phyloP scores from a whole-genome alignment of 2,329 filamentous ascomycete species.

The Ophiostoma tasmaniense region DNA sequence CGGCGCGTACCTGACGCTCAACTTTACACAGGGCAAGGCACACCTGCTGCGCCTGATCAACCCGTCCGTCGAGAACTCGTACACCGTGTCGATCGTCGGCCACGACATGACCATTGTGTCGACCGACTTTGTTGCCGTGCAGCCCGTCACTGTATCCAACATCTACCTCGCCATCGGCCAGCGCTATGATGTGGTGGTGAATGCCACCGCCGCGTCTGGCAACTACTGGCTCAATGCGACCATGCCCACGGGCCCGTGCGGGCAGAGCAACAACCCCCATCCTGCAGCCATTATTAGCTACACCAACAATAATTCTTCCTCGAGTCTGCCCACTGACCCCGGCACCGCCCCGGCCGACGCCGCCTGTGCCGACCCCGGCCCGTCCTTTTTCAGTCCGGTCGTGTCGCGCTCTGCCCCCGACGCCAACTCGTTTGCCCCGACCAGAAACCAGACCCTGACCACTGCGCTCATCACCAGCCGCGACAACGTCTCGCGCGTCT shows the following conservation, averaged over 20 bases:
- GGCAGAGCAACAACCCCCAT: slow-evolving; percentile 21
- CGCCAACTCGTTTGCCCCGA: slow-evolving; percentile 19
- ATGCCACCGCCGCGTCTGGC: slow-evolving; percentile 26
- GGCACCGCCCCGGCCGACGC: slow-evolving; percentile 24
- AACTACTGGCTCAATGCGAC: slow-evolving; percentile 37
- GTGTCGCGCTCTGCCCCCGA: slow-evolving; percentile 20
- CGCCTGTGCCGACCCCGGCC: slow-evolving; percentile 20
- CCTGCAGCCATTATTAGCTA: slow-evolving; percentile 28
- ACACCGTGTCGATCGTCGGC: slow-evolving; percentile 38
- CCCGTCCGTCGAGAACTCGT: slow-evolving; percentile 39
- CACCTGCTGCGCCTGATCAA: slow-evolving; percentile 42
- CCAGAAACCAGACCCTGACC: slow-evolving; percentile 16
- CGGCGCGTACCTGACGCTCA: slow-evolving; percentile 27
- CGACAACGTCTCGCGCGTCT: slow-evolving; percentile 25
- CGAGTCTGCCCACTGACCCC: slow-evolving; percentile 20
- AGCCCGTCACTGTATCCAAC: slow-evolving; percentile 40
- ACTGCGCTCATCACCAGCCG: slow-evolving; percentile 18
- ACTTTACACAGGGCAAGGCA: slow-evolving; percentile 34
- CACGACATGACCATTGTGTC: slow-evolving; percentile 39
- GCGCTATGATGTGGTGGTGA: slow-evolving; percentile 41
- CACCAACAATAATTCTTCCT: slow-evolving; percentile 11
- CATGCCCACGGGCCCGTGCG: slow-evolving; percentile 24
- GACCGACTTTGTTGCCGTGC: slow-evolving; percentile 43
- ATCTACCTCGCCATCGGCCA: slow-evolving; percentile 43
- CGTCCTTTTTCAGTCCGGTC: slow-evolving; percentile 19